Evolutionary conservation across 208 protist genomes (phyloP), one percentile per base, ranked within the genome.

Genomic region (Trypanosoma brucei): DNA sequence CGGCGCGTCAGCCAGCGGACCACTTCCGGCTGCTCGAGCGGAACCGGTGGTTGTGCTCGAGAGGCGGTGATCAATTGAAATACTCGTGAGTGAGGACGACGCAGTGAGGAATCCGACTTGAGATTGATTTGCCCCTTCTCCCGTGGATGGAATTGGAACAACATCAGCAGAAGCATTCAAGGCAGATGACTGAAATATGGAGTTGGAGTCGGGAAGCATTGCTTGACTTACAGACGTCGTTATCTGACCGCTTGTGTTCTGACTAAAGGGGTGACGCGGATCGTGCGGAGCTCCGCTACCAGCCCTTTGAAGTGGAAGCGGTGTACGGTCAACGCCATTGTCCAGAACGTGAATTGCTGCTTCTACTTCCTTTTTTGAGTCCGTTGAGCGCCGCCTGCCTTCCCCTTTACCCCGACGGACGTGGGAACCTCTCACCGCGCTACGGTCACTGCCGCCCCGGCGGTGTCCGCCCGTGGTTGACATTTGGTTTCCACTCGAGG

Each of bases 311-410:
- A 96, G 78, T n/a, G 80, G 88, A 44, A 84, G 51, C 0, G 91
- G 91, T 0, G 91, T 94, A 42, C 91, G 83, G 66, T 94, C 89
- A 5, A 93, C 81, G 33, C 86, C 86, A 33, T 84, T 84, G 71
- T 93, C 89, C 33, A 93, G 76, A 14, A 95, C 86, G 51, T 91
- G 89, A 50, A 95, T 78, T 14, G 74, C 65, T 0, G 72, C 31
- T 49, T 90, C 84, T 36, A 88, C 22, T 6, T 88, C 83, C 31
- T 51, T 54, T 8, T 71, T 65, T 46, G 80, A 13, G 3, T 90
- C 82, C 13, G 77, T 56, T 30, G 73, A 44, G n/a, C 84, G 83
- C 3, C 71, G 71, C 9, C 48, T 59, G 30, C 71, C 76, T 7
- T 90, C 84, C 1, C 30, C 52, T 40, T 65, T 64, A 2, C 78